Evolutionary conservation across 1,284 basidiomycete species (phyloP).

Genomic region (Papiliotrema nemorosa): DNA sequence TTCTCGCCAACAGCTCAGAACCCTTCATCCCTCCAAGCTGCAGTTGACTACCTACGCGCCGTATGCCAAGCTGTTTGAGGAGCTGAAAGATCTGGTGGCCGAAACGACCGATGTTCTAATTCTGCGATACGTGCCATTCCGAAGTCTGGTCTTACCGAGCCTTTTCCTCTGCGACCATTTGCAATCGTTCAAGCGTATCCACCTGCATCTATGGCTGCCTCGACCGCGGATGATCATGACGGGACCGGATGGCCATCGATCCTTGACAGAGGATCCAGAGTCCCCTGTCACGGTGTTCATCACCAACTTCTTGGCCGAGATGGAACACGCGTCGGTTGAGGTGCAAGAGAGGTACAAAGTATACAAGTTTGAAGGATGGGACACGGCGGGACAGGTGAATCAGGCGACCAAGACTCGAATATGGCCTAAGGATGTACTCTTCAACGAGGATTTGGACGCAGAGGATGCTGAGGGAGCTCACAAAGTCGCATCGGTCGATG

Average conservation of each 20-base stretch:
- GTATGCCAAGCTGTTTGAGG: conserved; percentile 12
- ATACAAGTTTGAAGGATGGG: conserved; percentile 17
- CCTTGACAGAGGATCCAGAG: conserved; percentile 5
- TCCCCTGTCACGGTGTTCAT: conserved; percentile 4
- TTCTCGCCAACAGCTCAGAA: conserved; percentile 21
- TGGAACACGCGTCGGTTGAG: conserved; percentile 6
- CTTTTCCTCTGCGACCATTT: conserved; percentile 16
- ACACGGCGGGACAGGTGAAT: conserved; percentile 6
- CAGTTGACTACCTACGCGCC: conserved; percentile 16
- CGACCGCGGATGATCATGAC: conserved; percentile 2
- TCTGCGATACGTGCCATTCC: conserved; percentile 23
- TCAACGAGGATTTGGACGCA: conserved; percentile 1
- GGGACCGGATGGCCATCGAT: not conserved
- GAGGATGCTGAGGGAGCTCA: not conserved
- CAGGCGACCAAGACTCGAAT: conserved; percentile 9
- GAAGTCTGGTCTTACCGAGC: conserved; percentile 6
- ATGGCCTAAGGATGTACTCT: conserved; percentile 9
- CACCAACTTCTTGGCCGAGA: conserved; percentile 1
- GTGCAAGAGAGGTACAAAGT: conserved; percentile 17
- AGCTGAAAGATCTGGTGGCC: conserved; percentile 18
- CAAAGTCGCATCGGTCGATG: not conserved
- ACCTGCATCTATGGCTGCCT: conserved; percentile 17
- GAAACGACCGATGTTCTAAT: conserved; percentile 12
- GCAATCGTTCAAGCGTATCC: conserved; percentile 16
- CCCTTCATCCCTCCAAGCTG: conserved; percentile 13